Percentiles rank a stretch among this genome's conserved stretches.
Evolutionary conservation across 208 protist species (phyloP).

Genomic region (Acanthamoeba triangularis): DNA sequence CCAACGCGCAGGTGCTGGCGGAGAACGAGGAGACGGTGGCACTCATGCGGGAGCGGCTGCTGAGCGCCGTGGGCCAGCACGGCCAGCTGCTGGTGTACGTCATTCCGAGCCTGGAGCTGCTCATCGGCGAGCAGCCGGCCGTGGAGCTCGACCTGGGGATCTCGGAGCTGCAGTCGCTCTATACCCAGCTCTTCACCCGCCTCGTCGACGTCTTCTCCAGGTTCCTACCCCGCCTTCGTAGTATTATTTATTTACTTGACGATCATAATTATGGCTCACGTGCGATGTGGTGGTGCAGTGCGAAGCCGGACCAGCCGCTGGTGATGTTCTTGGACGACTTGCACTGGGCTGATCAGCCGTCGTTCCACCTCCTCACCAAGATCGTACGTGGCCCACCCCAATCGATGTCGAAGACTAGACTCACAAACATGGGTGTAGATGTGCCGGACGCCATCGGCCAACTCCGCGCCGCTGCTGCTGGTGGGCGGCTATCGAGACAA

Average conservation of each 20-base stretch:
- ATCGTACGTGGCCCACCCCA: neutral
- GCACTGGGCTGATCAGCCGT: slow-evolving; percentile 68
- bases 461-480: neutral
- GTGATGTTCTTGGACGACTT: slow-evolving; percentile 68
- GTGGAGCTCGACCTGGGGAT: slow-evolving; percentile 53
- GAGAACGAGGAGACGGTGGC: slow-evolving; percentile 7
- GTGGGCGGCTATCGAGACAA: slow-evolving; percentile 61
- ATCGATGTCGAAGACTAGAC: too few relatives aligned
- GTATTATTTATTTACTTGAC: too few relatives aligned
- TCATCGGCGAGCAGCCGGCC: slow-evolving; percentile 53
- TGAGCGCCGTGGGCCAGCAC: neutral
- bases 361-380: slow-evolving; percentile 33
- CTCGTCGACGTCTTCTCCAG: slow-evolving; percentile 51
- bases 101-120: slow-evolving; percentile 67
- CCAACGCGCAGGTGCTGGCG: slow-evolving; percentile 5
- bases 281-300: neutral
- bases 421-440: too few relatives aligned
- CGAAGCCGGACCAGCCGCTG: slow-evolving; percentile 21
- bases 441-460: neutral
- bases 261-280: too few relatives aligned
- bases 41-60: neutral
- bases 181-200: slow-evolving; percentile 60
- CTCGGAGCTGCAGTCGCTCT: slow-evolving; percentile 59
- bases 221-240: neutral
- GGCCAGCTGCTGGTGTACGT: slow-evolving; percentile 40